These are phyloP conservation scores for Capronia americana DNA, from an alignment of 2,329 filamentous ascomycete genomes.

Conservation along the genomic window DNA sequence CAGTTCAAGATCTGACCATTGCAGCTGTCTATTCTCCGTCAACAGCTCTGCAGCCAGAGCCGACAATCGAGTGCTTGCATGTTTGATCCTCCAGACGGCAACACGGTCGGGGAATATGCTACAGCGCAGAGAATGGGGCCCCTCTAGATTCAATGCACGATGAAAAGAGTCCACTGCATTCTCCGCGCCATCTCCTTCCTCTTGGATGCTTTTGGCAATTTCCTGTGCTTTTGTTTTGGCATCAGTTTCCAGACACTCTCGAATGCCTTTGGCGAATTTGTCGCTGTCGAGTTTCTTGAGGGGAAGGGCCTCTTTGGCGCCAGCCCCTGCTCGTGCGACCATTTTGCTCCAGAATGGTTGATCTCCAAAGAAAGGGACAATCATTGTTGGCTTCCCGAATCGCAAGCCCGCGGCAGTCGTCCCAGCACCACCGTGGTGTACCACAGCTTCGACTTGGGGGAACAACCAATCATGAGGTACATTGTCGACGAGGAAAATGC, in stretches of 20 bases:
- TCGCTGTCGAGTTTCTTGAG: slow-evolving; percentile 46
- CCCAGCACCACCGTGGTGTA: slow-evolving; percentile 49
- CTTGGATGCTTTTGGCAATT: slow-evolving; percentile 47
- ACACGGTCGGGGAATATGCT: slow-evolving; percentile 52
- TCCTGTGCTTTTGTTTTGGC: slow-evolving; percentile 43
- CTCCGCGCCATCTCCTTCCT: slow-evolving; percentile 48
- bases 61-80: slow-evolving; percentile 56
- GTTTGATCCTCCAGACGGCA: slow-evolving; percentile 60
- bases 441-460: slow-evolving; percentile 45
- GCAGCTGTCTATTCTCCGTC: slow-evolving; percentile 59
- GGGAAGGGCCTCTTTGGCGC: slow-evolving; percentile 48
- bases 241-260: slow-evolving; percentile 45
- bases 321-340: slow-evolving; percentile 51
- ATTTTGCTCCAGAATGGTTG: slow-evolving; percentile 57
- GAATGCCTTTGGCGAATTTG: slow-evolving; percentile 48
- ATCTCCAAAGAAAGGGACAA: slow-evolving; percentile 54
- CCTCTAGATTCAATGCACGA: slow-evolving; percentile 44
- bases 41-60: slow-evolving; percentile 62
- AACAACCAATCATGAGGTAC: slow-evolving; percentile 51
- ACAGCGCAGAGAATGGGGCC: slow-evolving; percentile 46
- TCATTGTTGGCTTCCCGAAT: slow-evolving; percentile 47
- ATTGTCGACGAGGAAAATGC: slow-evolving; percentile 46
- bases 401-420: slow-evolving; percentile 48
- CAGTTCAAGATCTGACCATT: slow-evolving; percentile 57
- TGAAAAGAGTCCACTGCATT: slow-evolving; percentile 53